Evolutionary conservation across 768 basidiomycete genomes (phyloP), one percentile per base, ranked within the genome.

Genomic region (Exsudoporus frostii): DNA sequence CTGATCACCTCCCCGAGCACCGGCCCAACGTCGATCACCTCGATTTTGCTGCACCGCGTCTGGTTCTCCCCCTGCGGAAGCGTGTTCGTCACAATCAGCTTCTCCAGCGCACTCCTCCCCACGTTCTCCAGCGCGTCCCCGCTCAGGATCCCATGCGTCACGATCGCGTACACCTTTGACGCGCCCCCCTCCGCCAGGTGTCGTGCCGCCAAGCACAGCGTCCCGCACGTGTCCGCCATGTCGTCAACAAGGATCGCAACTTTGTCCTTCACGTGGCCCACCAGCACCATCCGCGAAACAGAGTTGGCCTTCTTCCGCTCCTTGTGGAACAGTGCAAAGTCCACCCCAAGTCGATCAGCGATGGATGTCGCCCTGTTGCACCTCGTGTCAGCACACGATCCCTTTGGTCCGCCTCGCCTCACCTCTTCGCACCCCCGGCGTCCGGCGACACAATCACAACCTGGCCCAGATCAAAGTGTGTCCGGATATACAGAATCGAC

Each of bases 271-370:
- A 95, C 94, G 64, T 92, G 86, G 1, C 97, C 97, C 41, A 99
- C 96, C 47, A 99, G 84, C 51, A 94, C 83, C 93, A 95, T 94
- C 51, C 93, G 84, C 55, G 92, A 93, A 7, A 96, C 92, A 57
- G 92, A 88, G 71, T 95, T 96, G 29, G 92, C 92, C 74, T 92
- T 94, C 77, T 95, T 94, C 55, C 96, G 89, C 78, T 99, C 97
- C 69, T 98, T 95, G 83, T 99, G 97, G 79, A 98, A 98, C 50
- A 99, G 77, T 24, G 97, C 97, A 75, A 99, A 98, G 66, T 98
- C 96, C 53, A 98, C 90, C 47, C 93, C 92, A 54, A 98, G 80
- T 43, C 91, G 84, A 71, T 98, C 96, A 22, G 97, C 96, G 62
- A 99, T 91, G 19, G 95, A 95, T 30, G 96, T 97, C 29, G 95